Conservation (phyloP, 768 basidiomycete species). For the Leccinum arenicola region DNA sequence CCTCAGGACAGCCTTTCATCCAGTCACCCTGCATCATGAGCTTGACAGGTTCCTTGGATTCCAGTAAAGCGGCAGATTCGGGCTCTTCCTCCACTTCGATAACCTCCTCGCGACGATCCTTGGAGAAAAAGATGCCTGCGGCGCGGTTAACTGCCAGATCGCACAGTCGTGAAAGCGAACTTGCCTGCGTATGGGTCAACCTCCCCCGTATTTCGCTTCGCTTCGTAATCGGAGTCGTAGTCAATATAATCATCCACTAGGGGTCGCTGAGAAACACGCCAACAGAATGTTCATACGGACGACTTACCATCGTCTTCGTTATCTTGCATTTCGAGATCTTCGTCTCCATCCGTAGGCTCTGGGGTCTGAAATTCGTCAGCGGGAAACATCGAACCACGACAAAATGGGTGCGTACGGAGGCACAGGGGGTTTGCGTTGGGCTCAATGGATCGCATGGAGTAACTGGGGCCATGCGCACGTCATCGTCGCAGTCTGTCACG, state of each 20-base stretch:
- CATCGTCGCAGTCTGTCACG: slow-evolving; percentile 51
- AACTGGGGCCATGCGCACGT: slow-evolving; percentile 43
- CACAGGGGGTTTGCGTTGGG: slow-evolving; percentile 27
- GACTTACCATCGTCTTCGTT: slow-evolving; percentile 51
- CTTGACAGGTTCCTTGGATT: slow-evolving; percentile 46
- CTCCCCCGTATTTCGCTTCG: slow-evolving; percentile 44
- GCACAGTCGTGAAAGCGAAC: slow-evolving; percentile 7
- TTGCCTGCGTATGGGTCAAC: slow-evolving; percentile 89
- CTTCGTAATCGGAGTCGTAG: slow-evolving; percentile 80
- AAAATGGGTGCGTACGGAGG: slow-evolving; percentile 18
- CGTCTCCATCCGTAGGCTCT: slow-evolving; percentile 51
- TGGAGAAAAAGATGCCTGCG: slow-evolving; percentile 90
- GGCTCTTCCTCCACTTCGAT: slow-evolving; percentile 87
- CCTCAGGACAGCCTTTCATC: slow-evolving; percentile 98
- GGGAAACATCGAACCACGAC: background rate
- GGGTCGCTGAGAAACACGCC: slow-evolving; percentile 9
- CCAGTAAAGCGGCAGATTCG: slow-evolving; percentile 45
- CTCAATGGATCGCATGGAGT: slow-evolving; percentile 25
- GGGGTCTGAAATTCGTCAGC: slow-evolving; percentile 47
- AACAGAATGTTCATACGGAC: background rate
- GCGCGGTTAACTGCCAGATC: slow-evolving; percentile 7
- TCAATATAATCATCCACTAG: slow-evolving; percentile 62
- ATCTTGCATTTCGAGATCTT: slow-evolving; percentile 44
- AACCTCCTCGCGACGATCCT: slow-evolving; percentile 87
- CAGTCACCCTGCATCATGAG: slow-evolving; percentile 88